Evolutionary conservation across 1,284 basidiomycete genomes (phyloP), one percentile per base, ranked within the genome.

Genomic region (Puccinia triticina): DNA sequence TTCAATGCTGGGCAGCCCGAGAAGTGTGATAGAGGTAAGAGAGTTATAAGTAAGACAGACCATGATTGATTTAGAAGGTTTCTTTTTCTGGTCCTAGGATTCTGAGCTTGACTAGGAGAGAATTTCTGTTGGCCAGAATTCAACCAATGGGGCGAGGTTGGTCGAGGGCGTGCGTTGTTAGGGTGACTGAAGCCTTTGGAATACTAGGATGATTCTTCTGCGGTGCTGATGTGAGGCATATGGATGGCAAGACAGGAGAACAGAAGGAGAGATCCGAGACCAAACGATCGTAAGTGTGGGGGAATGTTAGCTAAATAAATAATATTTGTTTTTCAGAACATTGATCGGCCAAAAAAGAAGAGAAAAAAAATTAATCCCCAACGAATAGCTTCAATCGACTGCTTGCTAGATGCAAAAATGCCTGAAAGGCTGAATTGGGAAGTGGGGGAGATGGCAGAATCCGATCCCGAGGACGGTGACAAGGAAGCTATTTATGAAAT

Each of bases 201-300:
- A 61, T 29, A 29, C 5, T 61, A 29, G 59, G 26, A 61, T 61
- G 26, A 61, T 29, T 29, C 29, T 34, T 61, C 29, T 61, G 10
- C 29, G 59, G 5, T 61, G 59, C 29, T 61, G 29, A 18, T 61
- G 2, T 61, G 59, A 34, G 29, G 3, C 57, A 59, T 59, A 29
- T 32, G 57, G n/a, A n/a, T n/a, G n/a, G n/a, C 40, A 4, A 43
- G 34, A 34, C 29, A 34, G 59, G 59, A 61, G 59, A 34, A 61
- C 59, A 61, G 59, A 61, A 61, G 59, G 29, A 32, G 29, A 7
- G 26, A 59, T n/a, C 10, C 57, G n/a, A 5, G 57, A 61, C 29
- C 59, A 61, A 61, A 61, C 59, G 59, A 61, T 61, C 16, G 59
- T 61, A 61, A 61, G 29, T 34, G 59, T 61, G 59, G 59, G 59